phyloP scores from a whole-genome alignment of 805 yeast species.

The Ogataea pignaliae region DNA sequence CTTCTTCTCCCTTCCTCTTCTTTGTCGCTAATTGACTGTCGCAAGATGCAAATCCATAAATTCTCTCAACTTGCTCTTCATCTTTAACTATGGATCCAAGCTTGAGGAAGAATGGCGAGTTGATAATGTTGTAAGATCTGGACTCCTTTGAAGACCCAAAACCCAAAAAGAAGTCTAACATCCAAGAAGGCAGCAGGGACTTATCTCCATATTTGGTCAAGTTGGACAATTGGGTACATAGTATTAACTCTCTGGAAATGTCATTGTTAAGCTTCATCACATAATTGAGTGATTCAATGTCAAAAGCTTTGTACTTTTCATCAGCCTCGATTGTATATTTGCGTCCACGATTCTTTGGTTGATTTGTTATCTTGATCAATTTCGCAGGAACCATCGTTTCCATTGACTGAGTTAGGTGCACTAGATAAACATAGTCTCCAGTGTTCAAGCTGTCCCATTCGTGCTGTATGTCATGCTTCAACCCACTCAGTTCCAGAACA shows the following conservation, averaged over 20 bases:
- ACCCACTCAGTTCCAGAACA: constrained; percentile 8
- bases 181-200: constrained; percentile 31
- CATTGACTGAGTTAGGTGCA: not conserved
- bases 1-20: constrained; percentile 5
- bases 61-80: not conserved
- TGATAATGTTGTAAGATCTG: constrained; percentile 6
- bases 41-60: not conserved
- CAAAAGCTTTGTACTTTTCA: not conserved
- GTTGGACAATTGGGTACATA: not conserved
- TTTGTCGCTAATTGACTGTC: not conserved
- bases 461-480: constrained; percentile 1
- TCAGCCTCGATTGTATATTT: constrained; percentile 3
- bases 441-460: constrained; percentile 8
- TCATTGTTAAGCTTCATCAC: constrained; percentile 2
- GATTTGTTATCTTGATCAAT: not conserved
- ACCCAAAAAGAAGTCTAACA: constrained; percentile 29
- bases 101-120: constrained; percentile 14
- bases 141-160: constrained; percentile 25
- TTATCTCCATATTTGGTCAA: not conserved
- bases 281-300: not conserved
- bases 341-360: not conserved
- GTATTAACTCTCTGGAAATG: not conserved
- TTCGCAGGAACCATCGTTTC: constrained; percentile 1
- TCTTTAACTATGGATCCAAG: constrained; percentile 19
- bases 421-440: constrained; percentile 4